A percentile compares a stretch with the other conserved stretches of the same genome.
Conservation (phyloP, 2,329 filamentous ascomycete genomes). For the Fusarium pseudocircinatum region DNA sequence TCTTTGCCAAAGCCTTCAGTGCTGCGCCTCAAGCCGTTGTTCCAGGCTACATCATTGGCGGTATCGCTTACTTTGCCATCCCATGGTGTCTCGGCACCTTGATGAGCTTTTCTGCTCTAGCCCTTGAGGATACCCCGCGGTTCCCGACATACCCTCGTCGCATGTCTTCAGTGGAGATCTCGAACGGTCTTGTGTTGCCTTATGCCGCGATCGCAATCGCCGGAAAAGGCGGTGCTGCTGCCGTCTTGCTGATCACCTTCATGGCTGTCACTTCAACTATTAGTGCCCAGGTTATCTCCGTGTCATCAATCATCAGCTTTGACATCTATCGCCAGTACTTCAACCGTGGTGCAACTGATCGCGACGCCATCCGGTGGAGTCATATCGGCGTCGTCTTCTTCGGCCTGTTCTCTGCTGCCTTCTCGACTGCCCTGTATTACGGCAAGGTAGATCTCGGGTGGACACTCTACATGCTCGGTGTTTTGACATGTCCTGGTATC, state of each 20-base stretch:
- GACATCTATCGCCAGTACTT: slow-evolving; percentile 63
- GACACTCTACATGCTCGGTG: slow-evolving; percentile 65
- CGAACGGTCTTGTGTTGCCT: slow-evolving; percentile 74
- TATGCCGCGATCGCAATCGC: slow-evolving; percentile 75
- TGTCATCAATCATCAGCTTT: slow-evolving; percentile 63
- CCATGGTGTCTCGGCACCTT: slow-evolving; percentile 63
- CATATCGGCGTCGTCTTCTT: slow-evolving; percentile 64
- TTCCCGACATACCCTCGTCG: slow-evolving; percentile 66
- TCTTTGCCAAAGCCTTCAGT: slow-evolving; percentile 63
- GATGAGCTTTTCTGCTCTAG: slow-evolving; percentile 59
- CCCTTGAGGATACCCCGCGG: slow-evolving; percentile 55
- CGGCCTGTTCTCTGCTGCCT: slow-evolving; percentile 59
- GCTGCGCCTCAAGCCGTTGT: slow-evolving; percentile 58
- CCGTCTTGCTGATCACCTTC: slow-evolving; percentile 74
- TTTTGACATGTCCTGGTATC: slow-evolving; percentile 63
- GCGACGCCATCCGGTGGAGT: slow-evolving; percentile 60
- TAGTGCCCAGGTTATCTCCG: slow-evolving; percentile 62
- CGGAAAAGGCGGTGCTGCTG: slow-evolving; percentile 75
- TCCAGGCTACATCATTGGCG: slow-evolving; percentile 62
- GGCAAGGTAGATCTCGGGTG: slow-evolving; percentile 63
- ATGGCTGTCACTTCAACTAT: slow-evolving; percentile 76
- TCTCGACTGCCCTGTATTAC: slow-evolving; percentile 63
- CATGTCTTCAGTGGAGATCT: slow-evolving; percentile 69
- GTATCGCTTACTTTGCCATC: slow-evolving; percentile 63
- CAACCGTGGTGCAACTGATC: slow-evolving; percentile 56